Base-by-base conservation (phyloP, 1,284 basidiomycete species). In the Flammula alnicola region DNA sequence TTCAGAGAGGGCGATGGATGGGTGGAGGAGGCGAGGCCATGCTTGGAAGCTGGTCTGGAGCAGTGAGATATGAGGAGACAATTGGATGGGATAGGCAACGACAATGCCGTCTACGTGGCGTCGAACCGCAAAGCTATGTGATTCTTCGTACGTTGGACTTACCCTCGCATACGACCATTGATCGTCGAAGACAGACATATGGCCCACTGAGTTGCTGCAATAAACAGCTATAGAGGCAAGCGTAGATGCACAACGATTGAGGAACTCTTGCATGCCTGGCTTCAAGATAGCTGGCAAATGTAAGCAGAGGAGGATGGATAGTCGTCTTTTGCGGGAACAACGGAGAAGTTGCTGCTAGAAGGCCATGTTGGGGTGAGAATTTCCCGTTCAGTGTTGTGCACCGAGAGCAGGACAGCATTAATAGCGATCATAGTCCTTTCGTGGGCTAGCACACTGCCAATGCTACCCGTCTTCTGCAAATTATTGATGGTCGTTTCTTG, bases 171-270 rank as follows among this genome's bases (percentile, higher is more conserved):
- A 70, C 2, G 82, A 78, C 79, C 88, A 92, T 49, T 91, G 82
- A 12, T 95, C 93, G 56, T 95, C 93, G 40, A 95, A 88, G 29
- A 96, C 75, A 11, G 87, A 86, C 80, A 95, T 87, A 35, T 77
- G 74, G 1, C 90, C 91, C 12, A 93, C 81, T 4, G 80, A 69
- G 49, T 85, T 84, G 60, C 83, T 82, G 63, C 86, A 93, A 5
- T 80, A 64, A 7, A 75, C 69, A 0, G 88, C 82, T 29, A 95
- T 79, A 39, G 77, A 75, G 22, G 81, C 79, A 5, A 93, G 72
- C 5, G 83, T 76, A 0, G 81, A 75, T 16, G 84, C 81, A 56
- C 80, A 81, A 14, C 84, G 80, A 27, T 88, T 83, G 41, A 92
- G 76, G 38, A 95, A 86, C n/a, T 88, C 86, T 44, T 80, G 79